Conservation (phyloP, 1,284 basidiomycete species). For the Spongispora temasekensis region DNA sequence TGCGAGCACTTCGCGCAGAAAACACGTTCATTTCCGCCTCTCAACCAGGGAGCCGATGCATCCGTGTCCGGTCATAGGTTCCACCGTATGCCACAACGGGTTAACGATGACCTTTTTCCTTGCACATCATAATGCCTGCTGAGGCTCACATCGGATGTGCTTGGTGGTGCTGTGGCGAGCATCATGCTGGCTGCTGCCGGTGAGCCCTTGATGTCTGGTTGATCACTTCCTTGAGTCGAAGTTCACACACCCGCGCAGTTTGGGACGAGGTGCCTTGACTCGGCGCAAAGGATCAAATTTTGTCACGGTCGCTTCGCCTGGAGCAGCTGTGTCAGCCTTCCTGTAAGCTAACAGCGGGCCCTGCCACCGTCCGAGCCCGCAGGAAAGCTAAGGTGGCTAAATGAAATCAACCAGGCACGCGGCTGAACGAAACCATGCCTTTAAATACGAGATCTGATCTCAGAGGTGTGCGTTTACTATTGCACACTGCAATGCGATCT, state of each 20-base stretch:
- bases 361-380: conserved; percentile 27
- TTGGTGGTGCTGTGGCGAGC: conserved; percentile 25
- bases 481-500: conserved; percentile 35
- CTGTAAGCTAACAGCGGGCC: conserved; percentile 16
- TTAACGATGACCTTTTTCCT: too few species aligned
- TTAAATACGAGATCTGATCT: conserved; percentile 40
- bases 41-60: conserved; percentile 17
- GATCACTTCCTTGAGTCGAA: conserved; percentile 19
- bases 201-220: conserved; percentile 21
- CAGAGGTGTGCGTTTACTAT: conserved; percentile 35
- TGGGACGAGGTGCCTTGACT: conserved; percentile 8
- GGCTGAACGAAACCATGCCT: conserved; percentile 30
- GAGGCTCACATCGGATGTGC: conserved; percentile 19
- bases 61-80: too few species aligned
- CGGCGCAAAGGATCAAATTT: conserved; percentile 18
- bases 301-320: conserved; percentile 28
- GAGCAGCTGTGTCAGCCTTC: conserved; percentile 24
- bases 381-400: conserved; percentile 38
- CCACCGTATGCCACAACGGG: conserved; percentile 1
- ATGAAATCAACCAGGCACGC: conserved; percentile 40
- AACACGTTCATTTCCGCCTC: conserved; percentile 31
- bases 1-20: conserved; percentile 13
- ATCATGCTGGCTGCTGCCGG: conserved; percentile 16
- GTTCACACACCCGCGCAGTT: conserved; percentile 23
- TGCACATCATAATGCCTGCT: conserved; percentile 25